These are phyloP conservation scores for Paramyrothecium roridum DNA, from an alignment of 2,329 filamentous ascomycete genomes.

Conservation along the genomic window DNA sequence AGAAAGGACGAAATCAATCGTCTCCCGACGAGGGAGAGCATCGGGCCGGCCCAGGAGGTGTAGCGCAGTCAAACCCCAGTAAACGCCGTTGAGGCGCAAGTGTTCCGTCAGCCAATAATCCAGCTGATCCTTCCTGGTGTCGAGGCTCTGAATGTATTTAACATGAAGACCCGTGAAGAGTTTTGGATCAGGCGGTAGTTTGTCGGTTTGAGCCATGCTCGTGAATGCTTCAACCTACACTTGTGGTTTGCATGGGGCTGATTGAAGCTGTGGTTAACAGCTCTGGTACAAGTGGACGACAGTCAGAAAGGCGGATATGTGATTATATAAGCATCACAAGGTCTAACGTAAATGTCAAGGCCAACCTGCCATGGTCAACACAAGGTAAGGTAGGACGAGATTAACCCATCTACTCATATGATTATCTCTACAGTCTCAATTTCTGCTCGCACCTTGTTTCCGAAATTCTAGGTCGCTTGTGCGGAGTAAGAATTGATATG, in stretches of 20 bases:
- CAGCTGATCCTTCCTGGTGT: constrained; percentile 88
- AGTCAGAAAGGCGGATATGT: neutral
- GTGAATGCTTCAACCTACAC: neutral
- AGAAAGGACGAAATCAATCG: constrained; percentile 92
- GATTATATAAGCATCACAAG: neutral
- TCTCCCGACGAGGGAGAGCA: constrained; percentile 73
- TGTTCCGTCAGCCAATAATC: constrained; percentile 99
- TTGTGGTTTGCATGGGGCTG: too few relatives aligned
- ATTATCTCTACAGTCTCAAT: too few relatives aligned
- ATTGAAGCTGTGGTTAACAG: too few relatives aligned
- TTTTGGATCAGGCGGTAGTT: constrained; percentile 33
- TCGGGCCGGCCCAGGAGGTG: constrained; percentile 80
- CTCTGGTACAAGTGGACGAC: neutral
- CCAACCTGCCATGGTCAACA: too few relatives aligned
- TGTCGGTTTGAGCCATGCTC: constrained; percentile 24
- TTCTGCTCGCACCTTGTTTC: too few relatives aligned
- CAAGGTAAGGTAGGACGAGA: too few relatives aligned
- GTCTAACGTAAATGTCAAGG: too few relatives aligned
- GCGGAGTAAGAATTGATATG: too few relatives aligned
- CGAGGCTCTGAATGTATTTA: constrained; percentile 87
- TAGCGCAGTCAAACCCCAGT: constrained; percentile 90
- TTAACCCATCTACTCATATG: too few relatives aligned
- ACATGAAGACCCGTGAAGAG: constrained; percentile 66
- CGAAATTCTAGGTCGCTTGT: too few relatives aligned
- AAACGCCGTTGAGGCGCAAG: constrained; percentile 89